These are phyloP conservation scores for Nicotiana tabacum DNA, from an alignment of 257 asterid species.

Conservation along the genomic window DNA sequence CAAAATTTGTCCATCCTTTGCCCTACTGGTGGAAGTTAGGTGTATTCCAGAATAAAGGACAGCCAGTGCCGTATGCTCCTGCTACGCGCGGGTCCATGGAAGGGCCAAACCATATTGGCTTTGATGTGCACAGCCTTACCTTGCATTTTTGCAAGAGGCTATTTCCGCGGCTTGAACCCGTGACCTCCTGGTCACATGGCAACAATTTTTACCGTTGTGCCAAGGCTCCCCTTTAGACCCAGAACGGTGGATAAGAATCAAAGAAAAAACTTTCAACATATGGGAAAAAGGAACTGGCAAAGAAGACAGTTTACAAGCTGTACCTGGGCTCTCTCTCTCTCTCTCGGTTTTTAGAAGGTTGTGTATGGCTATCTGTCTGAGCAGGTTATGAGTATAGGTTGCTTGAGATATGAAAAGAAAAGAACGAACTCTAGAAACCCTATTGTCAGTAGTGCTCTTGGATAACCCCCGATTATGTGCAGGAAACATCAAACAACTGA, in stretches of 20 bases:
- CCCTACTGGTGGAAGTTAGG: not conserved
- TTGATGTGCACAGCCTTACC: too few species aligned
- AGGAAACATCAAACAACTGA: not conserved
- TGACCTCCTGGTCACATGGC: too few species aligned
- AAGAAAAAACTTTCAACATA: not conserved
- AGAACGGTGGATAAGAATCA: not conserved
- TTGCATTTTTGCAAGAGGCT: too few species aligned
- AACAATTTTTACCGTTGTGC: too few species aligned
- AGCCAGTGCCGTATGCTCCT: too few species aligned
- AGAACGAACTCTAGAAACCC: not conserved
- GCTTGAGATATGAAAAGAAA: not conserved
- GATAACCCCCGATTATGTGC: not conserved
- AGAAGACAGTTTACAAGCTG: not conserved
- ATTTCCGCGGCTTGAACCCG: too few species aligned
- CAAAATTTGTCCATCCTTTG: not conserved
- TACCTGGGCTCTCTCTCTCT: not conserved
- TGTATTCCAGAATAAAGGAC: not conserved
- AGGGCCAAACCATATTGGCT: too few species aligned
- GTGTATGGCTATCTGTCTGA: not conserved
- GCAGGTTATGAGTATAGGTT: not conserved
- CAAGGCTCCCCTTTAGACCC: too few species aligned
- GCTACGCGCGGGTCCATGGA: too few species aligned
- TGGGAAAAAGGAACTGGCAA: not conserved
- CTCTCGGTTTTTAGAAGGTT: not conserved
- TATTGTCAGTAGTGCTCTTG: not conserved